Conservation (phyloP, 441 rosid species). For the Erodium chrysanthum region DNA sequence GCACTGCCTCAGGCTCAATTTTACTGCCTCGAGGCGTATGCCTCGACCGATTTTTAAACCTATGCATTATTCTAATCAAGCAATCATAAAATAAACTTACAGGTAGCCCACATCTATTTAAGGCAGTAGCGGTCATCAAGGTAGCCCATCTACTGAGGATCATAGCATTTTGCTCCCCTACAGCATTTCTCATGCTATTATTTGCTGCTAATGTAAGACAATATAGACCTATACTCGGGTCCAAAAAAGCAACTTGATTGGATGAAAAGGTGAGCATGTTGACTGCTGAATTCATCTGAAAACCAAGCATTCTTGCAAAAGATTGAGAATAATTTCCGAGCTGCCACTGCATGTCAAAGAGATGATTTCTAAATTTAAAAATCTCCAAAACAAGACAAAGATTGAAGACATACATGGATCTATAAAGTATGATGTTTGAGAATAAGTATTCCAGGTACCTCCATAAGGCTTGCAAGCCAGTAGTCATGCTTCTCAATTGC, state of each 20-base stretch:
- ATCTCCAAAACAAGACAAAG: neutral
- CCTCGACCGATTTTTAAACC: too few species aligned
- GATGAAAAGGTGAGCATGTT: constrained; percentile 40
- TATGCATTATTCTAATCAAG: constrained; percentile 8
- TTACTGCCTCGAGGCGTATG: too few species aligned
- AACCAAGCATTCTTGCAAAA: constrained; percentile 58
- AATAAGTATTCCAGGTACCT: constrained; percentile 42
- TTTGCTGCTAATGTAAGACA: constrained; percentile 52
- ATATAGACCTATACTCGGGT: constrained; percentile 74
- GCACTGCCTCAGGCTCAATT: too few species aligned
- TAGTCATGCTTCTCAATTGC: constrained; percentile 61
- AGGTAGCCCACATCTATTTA: constrained; percentile 78
- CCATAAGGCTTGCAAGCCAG: constrained; percentile 81
- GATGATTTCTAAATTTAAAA: constrained; percentile 17
- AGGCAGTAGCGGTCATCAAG: constrained; percentile 66
- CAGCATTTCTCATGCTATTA: constrained; percentile 53
- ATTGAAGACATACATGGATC: constrained; percentile 2
- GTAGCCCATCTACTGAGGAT: constrained; percentile 73
- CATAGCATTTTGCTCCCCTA: constrained; percentile 65
- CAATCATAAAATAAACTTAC: constrained; percentile 44
- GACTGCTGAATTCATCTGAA: constrained; percentile 29
- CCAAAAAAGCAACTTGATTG: constrained; percentile 55
- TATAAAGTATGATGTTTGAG: constrained; percentile 15
- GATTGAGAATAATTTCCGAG: constrained; percentile 62
- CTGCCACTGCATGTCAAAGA: constrained; percentile 70